These are phyloP conservation scores for Boletus sensibilis DNA, from an alignment of 768 basidiomycete species.

Conservation along the genomic window DNA sequence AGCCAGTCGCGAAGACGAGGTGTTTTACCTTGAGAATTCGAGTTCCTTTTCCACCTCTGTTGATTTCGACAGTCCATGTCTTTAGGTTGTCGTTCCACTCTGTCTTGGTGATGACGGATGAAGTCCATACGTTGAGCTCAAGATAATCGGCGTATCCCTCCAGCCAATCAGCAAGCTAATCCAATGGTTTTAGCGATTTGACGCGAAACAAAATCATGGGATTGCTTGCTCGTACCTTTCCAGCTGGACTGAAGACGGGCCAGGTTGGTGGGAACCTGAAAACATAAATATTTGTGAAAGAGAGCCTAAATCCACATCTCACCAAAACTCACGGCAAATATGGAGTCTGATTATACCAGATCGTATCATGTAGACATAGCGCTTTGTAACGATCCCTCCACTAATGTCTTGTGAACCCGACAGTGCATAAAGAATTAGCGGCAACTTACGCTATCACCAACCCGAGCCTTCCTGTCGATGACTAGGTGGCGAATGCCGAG, in stretches of 20 bases:
- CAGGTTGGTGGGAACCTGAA: constrained; percentile 55
- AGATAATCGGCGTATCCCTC: constrained; percentile 58
- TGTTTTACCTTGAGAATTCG: constrained; percentile 45
- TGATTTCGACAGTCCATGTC: constrained; percentile 47
- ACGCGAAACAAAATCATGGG: background rate
- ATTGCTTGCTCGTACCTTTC: constrained; percentile 37
- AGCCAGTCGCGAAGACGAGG: constrained; percentile 56
- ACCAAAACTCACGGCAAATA: constrained; percentile 44
- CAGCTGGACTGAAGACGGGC: constrained; percentile 51
- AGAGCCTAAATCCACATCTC: background rate
- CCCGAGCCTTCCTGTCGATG: constrained; percentile 51
- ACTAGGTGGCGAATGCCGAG: constrained; percentile 55
- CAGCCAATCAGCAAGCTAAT: constrained; percentile 63
- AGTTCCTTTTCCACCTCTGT: constrained; percentile 31
- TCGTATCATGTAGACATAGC: constrained; percentile 52
- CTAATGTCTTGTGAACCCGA: constrained; percentile 11
- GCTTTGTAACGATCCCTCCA: constrained; percentile 62
- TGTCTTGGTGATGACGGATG: constrained; percentile 41
- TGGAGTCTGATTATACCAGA: constrained; percentile 57
- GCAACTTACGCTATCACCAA: constrained; percentile 45
- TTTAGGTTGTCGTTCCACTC: constrained; percentile 37
- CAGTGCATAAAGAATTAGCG: background rate
- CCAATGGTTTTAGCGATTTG: background rate
- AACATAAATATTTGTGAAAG: background rate
- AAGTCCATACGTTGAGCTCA: constrained; percentile 65